These are phyloP conservation scores for Stagonosporopsis tanaceti DNA, from an alignment of 2,329 filamentous ascomycete genomes.

Conservation along the genomic window DNA sequence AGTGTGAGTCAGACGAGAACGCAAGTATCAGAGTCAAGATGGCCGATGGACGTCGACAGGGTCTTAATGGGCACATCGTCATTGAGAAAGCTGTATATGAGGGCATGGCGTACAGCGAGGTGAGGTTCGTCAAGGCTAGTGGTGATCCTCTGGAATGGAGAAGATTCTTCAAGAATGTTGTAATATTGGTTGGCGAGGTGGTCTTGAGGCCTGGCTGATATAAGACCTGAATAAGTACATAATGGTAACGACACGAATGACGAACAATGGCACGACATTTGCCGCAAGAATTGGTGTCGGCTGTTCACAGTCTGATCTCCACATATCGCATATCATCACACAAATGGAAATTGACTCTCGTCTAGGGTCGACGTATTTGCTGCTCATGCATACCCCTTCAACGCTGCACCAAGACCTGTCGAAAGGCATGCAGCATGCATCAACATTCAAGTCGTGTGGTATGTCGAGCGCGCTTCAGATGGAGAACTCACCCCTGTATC, in stretches of 20 bases:
- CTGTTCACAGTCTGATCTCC: neutral
- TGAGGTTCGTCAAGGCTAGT: conserved; percentile 92
- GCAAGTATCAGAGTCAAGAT: conserved; percentile 77
- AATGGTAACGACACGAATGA: conserved; percentile 5
- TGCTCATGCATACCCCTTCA: neutral
- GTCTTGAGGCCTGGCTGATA: conserved; percentile 61
- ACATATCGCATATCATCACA: neutral
- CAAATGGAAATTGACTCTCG: neutral
- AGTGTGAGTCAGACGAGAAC: conserved; percentile 58
- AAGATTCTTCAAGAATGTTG: conserved; percentile 95
- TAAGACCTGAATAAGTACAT: neutral
- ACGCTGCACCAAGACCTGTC: neutral
- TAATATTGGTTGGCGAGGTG: conserved; percentile 83
- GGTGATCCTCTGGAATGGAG: conserved; percentile 97
- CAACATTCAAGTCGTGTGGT: neutral
- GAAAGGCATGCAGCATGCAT: neutral
- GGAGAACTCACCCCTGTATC: neutral
- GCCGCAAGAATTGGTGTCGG: neutral
- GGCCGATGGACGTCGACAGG: conserved; percentile 74
- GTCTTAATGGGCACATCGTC: conserved; percentile 76
- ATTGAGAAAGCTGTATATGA: conserved; percentile 74
- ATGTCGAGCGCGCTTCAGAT: neutral
- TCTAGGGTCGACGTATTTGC: neutral
- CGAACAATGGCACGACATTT: neutral
- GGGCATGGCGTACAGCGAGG: conserved; percentile 73